A percentile compares a stretch with the other conserved stretches of the same genome.
These are phyloP conservation scores for Pichia paraexigua DNA, from an alignment of 805 yeast genomes.

Conservation along the genomic window DNA sequence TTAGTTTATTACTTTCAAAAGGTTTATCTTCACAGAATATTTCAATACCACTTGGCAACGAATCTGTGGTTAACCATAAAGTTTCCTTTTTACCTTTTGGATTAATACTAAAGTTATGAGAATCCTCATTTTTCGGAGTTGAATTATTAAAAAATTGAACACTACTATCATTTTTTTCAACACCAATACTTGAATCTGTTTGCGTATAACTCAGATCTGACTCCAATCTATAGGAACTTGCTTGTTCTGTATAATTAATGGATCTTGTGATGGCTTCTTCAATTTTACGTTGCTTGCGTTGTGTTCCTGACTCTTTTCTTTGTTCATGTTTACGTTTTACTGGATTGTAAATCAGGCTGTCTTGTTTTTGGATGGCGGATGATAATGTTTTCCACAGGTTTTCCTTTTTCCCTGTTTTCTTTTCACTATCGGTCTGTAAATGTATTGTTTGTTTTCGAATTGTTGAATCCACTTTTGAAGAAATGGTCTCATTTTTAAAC, in stretches of 20 bases:
- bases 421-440: background rate
- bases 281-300: background rate
- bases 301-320: background rate
- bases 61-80: background rate
- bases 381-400: background rate
- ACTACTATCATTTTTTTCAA: background rate
- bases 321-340: background rate
- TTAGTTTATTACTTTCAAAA: no score
- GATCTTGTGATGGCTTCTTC: background rate
- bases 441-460: constrained; percentile 2
- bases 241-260: background rate
- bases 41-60: background rate
- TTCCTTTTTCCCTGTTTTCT: background rate
- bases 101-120: background rate
- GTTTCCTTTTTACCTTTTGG: background rate
- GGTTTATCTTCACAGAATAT: background rate
- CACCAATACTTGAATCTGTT: background rate
- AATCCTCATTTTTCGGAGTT: background rate
- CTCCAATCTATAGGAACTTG: no score
- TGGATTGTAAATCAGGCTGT: background rate
- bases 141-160: background rate
- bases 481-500: constrained; percentile 1
- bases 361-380: background rate
- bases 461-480: constrained; percentile 5
- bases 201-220: background rate